These are phyloP conservation scores for Russula vinacea DNA, from an alignment of 768 basidiomycete genomes.

Conservation along the genomic window DNA sequence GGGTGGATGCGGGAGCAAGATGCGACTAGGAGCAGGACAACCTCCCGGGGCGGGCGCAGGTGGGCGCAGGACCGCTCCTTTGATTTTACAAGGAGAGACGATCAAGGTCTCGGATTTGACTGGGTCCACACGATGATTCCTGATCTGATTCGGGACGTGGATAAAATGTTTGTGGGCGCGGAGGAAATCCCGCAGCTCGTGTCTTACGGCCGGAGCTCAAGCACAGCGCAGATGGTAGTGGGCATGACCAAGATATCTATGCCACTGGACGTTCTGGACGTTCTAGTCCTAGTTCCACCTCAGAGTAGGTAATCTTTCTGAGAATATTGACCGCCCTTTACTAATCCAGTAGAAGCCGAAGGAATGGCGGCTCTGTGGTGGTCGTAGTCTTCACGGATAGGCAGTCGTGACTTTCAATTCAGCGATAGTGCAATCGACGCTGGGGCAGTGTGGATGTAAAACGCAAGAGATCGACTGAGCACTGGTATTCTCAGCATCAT, in stretches of 20 bases:
- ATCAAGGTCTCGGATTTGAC: not conserved
- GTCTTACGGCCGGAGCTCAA: not conserved
- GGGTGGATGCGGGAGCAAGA: conserved; percentile 17
- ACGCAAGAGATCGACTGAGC: not conserved
- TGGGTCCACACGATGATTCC: conserved; percentile 9
- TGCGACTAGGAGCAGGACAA: not conserved
- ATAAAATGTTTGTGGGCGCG: not conserved
- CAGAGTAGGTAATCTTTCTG: not conserved
- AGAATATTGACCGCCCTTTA: not conserved
- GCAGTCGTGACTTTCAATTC: not conserved
- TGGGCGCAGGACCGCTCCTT: not conserved
- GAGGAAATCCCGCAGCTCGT: not conserved
- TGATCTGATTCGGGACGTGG: conserved; percentile 2
- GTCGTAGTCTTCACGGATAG: not conserved
- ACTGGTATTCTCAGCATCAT: not conserved
- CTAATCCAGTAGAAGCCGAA: not conserved
- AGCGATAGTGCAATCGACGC: not conserved
- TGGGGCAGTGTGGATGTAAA: not conserved
- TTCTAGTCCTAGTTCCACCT: not conserved
- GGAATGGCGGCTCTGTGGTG: not conserved
- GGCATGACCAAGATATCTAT: not conserved
- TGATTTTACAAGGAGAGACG: not conserved
- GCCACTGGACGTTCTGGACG: not conserved
- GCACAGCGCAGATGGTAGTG: not conserved
- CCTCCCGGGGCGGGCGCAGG: not conserved